Conservation (phyloP, 345 rosid genomes). For the Tarenaya hassleriana region DNA sequence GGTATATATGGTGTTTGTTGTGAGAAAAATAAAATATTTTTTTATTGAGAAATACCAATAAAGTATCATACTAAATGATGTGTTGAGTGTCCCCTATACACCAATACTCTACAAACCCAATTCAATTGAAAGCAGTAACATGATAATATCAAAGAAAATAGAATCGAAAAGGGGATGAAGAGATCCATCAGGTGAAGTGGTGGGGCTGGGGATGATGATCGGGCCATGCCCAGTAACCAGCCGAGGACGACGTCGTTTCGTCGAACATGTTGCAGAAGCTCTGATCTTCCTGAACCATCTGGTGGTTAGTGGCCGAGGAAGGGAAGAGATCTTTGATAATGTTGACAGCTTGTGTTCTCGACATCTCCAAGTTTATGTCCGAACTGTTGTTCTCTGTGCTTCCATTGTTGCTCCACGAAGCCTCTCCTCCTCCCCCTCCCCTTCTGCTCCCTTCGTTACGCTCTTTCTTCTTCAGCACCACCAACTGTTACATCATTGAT, state of each 20-base stretch:
- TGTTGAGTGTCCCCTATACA: no score
- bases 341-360: slow-evolving; percentile 40
- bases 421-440: slow-evolving; percentile 56
- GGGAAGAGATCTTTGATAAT: slow-evolving; percentile 45
- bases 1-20: no score
- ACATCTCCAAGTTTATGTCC: slow-evolving; percentile 47
- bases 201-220: slow-evolving; percentile 48
- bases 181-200: slow-evolving; percentile 26
- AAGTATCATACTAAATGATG: no score
- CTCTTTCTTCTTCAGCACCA: slow-evolving; percentile 48
- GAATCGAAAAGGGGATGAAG: neutral
- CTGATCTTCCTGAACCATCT: slow-evolving; percentile 50
- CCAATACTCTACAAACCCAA: no score
- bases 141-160: neutral
- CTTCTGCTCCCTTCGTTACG: slow-evolving; percentile 40
- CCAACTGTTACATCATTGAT: slow-evolving; percentile 41
- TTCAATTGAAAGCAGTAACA: neutral
- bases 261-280: slow-evolving; percentile 66
- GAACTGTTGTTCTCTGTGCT: slow-evolving; percentile 40
- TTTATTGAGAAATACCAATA: no score
- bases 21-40: no score
- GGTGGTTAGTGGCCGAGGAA: slow-evolving; percentile 41
- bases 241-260: slow-evolving; percentile 55
- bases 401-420: slow-evolving; percentile 74
- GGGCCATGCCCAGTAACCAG: slow-evolving; percentile 65